Percentiles rank a stretch among this genome's conserved stretches.
Evolutionary conservation across 1,284 basidiomycete genomes (phyloP).

Genomic region (Mycosarcoma mackinlayi): DNA sequence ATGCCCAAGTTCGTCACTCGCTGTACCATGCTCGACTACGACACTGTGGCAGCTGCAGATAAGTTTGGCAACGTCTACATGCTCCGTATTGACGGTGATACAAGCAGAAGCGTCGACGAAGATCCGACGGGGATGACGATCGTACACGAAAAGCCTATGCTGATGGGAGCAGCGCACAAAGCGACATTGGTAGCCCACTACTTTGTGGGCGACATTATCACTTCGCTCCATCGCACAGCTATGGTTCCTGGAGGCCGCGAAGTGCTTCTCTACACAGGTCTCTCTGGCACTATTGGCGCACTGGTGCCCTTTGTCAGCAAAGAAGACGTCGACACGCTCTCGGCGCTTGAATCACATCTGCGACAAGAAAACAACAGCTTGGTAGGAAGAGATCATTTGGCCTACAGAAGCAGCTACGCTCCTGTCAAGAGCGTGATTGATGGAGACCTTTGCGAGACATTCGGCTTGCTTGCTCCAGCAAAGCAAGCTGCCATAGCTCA

Average conservation of each 20-base stretch:
- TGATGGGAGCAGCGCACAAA: slow-evolving; percentile 97
- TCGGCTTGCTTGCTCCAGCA: slow-evolving; percentile 44
- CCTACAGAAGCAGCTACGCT: slow-evolving; percentile 74
- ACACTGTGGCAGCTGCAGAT: slow-evolving; percentile 90
- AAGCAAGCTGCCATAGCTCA: slow-evolving; percentile 60
- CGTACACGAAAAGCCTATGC: slow-evolving; percentile 89
- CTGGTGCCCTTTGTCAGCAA: slow-evolving; percentile 94
- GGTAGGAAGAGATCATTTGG: slow-evolving; percentile 66
- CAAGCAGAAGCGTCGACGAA: slow-evolving; percentile 92
- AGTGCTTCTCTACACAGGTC: slow-evolving; percentile 89
- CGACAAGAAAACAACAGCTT: slow-evolving; percentile 56
- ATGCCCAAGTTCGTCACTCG: slow-evolving; percentile 92
- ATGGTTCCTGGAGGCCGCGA: slow-evolving; percentile 95
- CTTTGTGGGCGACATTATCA: slow-evolving; percentile 93
- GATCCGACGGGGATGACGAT: slow-evolving; percentile 97
- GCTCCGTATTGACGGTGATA: slow-evolving; percentile 83
- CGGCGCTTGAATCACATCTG: slow-evolving; percentile 81
- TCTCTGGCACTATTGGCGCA: slow-evolving; percentile 93
- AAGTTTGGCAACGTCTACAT: slow-evolving; percentile 97
- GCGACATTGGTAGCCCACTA: slow-evolving; percentile 88
- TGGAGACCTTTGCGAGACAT: slow-evolving; percentile 66
- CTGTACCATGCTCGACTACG: slow-evolving; percentile 91
- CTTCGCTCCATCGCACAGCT: slow-evolving; percentile 85
- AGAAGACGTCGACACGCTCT: slow-evolving; percentile 97
- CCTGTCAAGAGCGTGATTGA: slow-evolving; percentile 54